These are phyloP conservation scores for Leccinellum luteum DNA, from an alignment of 768 basidiomycete genomes.

Conservation along the genomic window DNA sequence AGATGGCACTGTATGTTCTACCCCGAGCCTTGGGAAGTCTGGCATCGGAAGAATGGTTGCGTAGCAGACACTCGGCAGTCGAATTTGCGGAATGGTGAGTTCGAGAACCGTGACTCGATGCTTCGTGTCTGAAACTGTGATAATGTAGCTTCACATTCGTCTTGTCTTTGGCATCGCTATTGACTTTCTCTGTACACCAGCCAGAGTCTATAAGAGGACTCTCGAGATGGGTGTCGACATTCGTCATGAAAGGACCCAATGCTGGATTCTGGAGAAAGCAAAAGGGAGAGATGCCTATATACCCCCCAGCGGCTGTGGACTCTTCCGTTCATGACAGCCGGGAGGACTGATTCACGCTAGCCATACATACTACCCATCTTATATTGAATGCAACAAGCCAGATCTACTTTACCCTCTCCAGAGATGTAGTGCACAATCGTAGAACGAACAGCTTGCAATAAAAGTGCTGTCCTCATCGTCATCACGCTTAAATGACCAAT, in stretches of 20 bases:
- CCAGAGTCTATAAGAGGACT: constrained; percentile 70
- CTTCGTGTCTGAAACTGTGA: constrained; percentile 10
- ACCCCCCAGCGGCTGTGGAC: constrained; percentile 8
- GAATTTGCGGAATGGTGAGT: constrained; percentile 55
- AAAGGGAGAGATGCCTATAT: constrained; percentile 14
- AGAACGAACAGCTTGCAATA: constrained; percentile 92
- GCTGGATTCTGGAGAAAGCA: constrained; percentile 50
- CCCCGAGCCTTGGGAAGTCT: constrained; percentile 66
- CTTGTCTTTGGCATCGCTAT: constrained; percentile 60
- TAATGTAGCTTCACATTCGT: constrained; percentile 52
- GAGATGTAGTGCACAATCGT: constrained; percentile 79
- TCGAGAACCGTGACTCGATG: not conserved
- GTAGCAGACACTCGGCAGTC: constrained; percentile 39
- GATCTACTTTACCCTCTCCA: constrained; percentile 60
- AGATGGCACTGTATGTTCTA: constrained; percentile 78
- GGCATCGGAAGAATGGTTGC: constrained; percentile 54
- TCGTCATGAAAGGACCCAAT: constrained; percentile 60
- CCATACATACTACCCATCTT: not conserved
- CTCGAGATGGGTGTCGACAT: constrained; percentile 68
- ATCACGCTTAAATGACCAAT: constrained; percentile 66
- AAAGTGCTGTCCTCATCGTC: constrained; percentile 40
- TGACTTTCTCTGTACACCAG: constrained; percentile 60
- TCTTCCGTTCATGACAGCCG: not conserved
- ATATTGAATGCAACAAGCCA: not conserved
- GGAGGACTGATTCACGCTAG: not conserved